Evolutionary conservation across 129 eudicot species (phyloP).

Genomic region (Logfia minima): DNA sequence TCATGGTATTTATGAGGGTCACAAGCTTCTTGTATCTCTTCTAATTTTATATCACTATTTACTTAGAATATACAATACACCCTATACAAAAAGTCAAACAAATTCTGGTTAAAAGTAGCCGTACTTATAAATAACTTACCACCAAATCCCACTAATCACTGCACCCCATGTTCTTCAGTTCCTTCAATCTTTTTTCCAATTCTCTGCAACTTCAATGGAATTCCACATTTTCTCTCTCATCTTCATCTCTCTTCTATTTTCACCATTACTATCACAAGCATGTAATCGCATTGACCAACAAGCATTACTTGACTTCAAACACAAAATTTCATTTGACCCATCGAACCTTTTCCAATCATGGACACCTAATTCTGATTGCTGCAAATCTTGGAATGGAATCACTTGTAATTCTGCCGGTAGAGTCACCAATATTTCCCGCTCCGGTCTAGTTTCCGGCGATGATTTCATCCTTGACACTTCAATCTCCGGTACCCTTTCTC

Average conservation of each 20-base stretch:
- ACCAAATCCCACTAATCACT: conserved; percentile 11
- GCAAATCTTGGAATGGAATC: conserved; percentile 74
- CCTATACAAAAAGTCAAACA: not conserved
- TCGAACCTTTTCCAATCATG: conserved; percentile 58
- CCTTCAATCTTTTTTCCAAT: conserved; percentile 12
- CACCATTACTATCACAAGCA: conserved; percentile 29
- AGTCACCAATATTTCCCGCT: conserved; percentile 62
- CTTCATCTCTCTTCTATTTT: conserved; percentile 28
- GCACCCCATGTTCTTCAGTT: conserved; percentile 11
- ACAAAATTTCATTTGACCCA: conserved; percentile 66
- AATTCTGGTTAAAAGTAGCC: conserved; percentile 3
- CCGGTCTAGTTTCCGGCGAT: conserved; percentile 53
- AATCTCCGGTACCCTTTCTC: conserved; percentile 75
- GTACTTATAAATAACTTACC: not conserved
- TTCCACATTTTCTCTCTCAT: conserved; percentile 30
- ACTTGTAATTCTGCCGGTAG: conserved; percentile 63
- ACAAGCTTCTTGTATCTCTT: not conserved
- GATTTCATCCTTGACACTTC: conserved; percentile 65
- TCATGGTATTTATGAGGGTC: not conserved
- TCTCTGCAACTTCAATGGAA: conserved; percentile 34
- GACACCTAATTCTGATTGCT: conserved; percentile 64
- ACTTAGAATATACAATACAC: not conserved
- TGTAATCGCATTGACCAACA: conserved; percentile 61
- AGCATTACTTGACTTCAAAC: conserved; percentile 64
- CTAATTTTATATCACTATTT: no score